These are phyloP conservation scores for Phytophthora brassicae DNA, from an alignment of 352 stramenopile genomes.

Conservation along the genomic window DNA sequence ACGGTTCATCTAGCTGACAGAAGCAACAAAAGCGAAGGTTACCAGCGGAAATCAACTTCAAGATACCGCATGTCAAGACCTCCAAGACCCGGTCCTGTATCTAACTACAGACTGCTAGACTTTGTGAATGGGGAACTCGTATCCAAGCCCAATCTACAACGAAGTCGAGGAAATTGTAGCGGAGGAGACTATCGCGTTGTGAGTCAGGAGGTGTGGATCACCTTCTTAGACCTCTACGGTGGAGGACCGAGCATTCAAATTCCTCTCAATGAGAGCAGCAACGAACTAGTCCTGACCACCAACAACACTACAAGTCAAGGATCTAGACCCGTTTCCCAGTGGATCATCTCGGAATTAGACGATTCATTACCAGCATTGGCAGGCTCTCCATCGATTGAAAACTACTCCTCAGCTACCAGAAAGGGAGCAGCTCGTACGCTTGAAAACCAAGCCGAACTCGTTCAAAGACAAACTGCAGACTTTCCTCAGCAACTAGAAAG, in stretches of 20 bases:
- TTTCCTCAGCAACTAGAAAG: too few relatives aligned
- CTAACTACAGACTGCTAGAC: conserved; percentile 67
- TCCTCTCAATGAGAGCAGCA: conserved; percentile 9
- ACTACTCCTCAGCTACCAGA: conserved; percentile 18
- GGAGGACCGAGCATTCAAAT: conserved; percentile 65
- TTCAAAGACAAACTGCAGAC: background rate
- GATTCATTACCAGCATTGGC: conserved; percentile 33
- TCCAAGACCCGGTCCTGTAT: conserved; percentile 50
- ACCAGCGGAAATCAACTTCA: conserved; percentile 8
- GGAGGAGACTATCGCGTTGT: conserved; percentile 63
- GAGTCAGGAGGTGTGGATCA: conserved; percentile 67
- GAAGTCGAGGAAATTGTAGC: conserved; percentile 39
- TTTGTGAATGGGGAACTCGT: conserved; percentile 68
- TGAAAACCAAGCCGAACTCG: conserved; percentile 7
- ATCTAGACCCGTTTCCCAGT: conserved; percentile 13
- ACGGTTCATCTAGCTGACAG: conserved; percentile 5
- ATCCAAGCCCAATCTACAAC: conserved; percentile 40
- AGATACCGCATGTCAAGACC: conserved; percentile 18
- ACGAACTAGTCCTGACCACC: conserved; percentile 1
- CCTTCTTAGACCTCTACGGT: conserved; percentile 60
- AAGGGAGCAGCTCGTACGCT: conserved; percentile 6
- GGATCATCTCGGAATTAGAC: conserved; percentile 63
- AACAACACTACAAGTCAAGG: background rate
- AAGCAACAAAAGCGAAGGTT: background rate
- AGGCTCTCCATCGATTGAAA: conserved; percentile 2